Percentiles rank a stretch among this genome's conserved stretches.
These are phyloP conservation scores for Trichoderma lentiforme DNA, from an alignment of 2,329 filamentous ascomycete genomes.

Conservation along the genomic window DNA sequence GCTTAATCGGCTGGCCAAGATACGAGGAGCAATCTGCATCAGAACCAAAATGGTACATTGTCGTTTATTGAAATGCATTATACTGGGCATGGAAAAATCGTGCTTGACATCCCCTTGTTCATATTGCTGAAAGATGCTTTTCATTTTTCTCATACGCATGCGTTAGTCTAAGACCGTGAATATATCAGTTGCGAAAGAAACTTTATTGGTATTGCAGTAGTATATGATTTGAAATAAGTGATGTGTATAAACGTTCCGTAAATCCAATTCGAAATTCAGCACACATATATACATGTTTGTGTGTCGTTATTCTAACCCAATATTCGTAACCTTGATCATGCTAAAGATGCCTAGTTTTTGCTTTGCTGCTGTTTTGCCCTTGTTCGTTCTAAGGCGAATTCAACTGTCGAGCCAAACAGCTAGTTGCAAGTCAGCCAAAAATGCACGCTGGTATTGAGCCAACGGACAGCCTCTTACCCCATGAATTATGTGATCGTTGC, in stretches of 20 bases:
- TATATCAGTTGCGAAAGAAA: background rate
- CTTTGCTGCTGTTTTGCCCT: background rate
- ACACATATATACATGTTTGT: background rate
- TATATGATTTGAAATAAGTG: background rate
- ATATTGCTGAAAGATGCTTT: conserved; percentile 3
- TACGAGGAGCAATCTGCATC: conserved; percentile 17
- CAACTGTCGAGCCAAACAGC: background rate
- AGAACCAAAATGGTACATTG: background rate
- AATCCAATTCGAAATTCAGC: background rate
- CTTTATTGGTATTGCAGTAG: conserved; percentile 1
- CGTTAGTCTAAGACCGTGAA: background rate
- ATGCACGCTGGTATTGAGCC: background rate
- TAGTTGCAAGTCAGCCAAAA: conserved; percentile 10
- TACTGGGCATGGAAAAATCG: conserved; percentile 4
- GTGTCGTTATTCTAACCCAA: background rate
- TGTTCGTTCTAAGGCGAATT: background rate
- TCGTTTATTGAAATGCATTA: conserved; percentile 16
- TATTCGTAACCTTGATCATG: background rate
- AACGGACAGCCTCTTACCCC: conserved; percentile 19
- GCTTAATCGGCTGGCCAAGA: conserved; percentile 16
- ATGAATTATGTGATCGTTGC: background rate
- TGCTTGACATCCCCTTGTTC: conserved; percentile 5
- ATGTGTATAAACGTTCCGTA: background rate
- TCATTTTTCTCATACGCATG: background rate
- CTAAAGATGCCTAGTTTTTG: background rate